Percentiles rank a stretch among this genome's conserved stretches.
These are phyloP conservation scores for Colletotrichum viniferum DNA, from an alignment of 2,329 filamentous ascomycete genomes.

Conservation along the genomic window DNA sequence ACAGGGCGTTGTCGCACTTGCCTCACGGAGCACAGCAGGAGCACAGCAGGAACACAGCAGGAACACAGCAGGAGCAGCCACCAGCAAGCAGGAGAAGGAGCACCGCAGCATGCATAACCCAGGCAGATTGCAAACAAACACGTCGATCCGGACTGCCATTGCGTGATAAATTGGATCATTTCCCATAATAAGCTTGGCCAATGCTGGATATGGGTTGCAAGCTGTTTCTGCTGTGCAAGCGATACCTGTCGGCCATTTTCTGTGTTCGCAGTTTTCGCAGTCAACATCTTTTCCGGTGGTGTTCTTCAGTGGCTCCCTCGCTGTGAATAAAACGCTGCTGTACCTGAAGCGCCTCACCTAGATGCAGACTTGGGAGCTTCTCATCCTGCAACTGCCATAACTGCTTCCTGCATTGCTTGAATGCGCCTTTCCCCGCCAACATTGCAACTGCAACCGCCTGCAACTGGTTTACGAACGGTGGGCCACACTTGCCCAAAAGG, in stretches of 20 bases:
- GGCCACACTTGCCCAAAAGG: not conserved
- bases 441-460: not conserved
- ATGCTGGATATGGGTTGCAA: not conserved
- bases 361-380: not conserved
- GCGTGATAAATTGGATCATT: conserved; percentile 19
- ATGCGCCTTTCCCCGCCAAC: not conserved
- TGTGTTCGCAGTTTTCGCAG: not conserved
- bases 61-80: not conserved
- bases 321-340: not conserved
- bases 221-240: not conserved
- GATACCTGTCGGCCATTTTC: not conserved
- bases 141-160: not conserved
- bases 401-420: not conserved
- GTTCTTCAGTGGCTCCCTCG: not conserved
- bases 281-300: not conserved
- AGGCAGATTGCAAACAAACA: conserved; percentile 13
- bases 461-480: not conserved
- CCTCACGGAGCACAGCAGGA: not conserved
- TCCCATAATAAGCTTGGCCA: not conserved
- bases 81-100: not conserved
- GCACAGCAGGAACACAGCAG: not conserved
- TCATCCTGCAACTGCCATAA: not conserved
- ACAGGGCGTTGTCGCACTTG: not conserved
- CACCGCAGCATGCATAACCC: conserved; percentile 3
- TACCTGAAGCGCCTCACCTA: not conserved